Evolutionary conservation across 768 basidiomycete species (phyloP).

Genomic region (Lyophyllum semitale): DNA sequence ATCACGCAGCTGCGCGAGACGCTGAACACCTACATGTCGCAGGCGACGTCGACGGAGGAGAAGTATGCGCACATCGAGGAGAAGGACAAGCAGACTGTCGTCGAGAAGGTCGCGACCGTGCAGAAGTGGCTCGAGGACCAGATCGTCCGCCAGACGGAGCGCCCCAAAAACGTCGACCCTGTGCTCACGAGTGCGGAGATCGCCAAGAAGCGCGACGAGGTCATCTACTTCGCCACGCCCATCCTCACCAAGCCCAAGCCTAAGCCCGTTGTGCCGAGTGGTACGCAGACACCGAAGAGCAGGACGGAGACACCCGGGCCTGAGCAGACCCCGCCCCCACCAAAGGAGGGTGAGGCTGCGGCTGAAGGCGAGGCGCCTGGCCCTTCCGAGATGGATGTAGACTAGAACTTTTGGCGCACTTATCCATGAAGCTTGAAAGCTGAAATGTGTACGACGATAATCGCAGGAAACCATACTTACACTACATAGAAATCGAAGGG

Average conservation of each 20-base stretch:
- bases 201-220: constrained; percentile 88
- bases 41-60: constrained; percentile 84
- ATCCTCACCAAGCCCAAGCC: constrained; percentile 94
- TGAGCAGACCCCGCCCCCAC: constrained; percentile 39
- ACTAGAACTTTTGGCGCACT: constrained; percentile 43
- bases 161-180: constrained; percentile 86
- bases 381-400: constrained; percentile 85
- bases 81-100: constrained; percentile 81
- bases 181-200: constrained; percentile 82
- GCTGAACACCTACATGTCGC: constrained; percentile 80
- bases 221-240: constrained; percentile 86
- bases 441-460: constrained; percentile 17
- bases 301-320: constrained; percentile 59
- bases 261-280: constrained; percentile 67
- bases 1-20: constrained; percentile 82
- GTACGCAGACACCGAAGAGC: constrained; percentile 74
- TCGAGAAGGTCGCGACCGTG: constrained; percentile 88
- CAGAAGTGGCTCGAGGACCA: constrained; percentile 98
- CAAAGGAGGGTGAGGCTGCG: constrained; percentile 37
- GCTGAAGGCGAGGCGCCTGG: constrained; percentile 37
- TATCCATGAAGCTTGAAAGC: neutral
- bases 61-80: constrained; percentile 88
- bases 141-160: constrained; percentile 83
- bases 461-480: constrained; percentile 13
- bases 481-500: constrained; percentile 18